These are phyloP conservation scores for Amaranthus hypochondriacus DNA, from an alignment of 148 eudicot species.

Conservation along the genomic window DNA sequence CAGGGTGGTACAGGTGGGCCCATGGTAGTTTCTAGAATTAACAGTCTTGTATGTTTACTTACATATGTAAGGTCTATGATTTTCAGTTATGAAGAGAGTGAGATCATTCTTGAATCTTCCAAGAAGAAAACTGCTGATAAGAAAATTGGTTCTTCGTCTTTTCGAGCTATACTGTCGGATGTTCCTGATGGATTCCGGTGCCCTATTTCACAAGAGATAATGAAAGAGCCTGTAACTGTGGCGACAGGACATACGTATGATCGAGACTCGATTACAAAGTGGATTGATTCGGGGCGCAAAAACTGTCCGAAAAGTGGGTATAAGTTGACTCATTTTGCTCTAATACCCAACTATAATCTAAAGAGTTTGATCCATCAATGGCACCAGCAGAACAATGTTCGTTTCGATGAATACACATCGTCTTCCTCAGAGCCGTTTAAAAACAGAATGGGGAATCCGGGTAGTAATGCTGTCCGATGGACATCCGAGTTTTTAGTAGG, in stretches of 20 bases:
- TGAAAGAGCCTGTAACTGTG: slow-evolving; percentile 60
- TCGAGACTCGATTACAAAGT: slow-evolving; percentile 44
- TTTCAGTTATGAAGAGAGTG: slow-evolving; percentile 23
- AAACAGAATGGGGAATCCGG: slow-evolving; percentile 26
- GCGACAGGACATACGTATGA: slow-evolving; percentile 70
- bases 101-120: slow-evolving; percentile 11
- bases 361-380: slow-evolving; percentile 53
- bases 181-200: slow-evolving; percentile 57
- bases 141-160: slow-evolving; percentile 25
- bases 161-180: slow-evolving; percentile 27
- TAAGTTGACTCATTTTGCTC: slow-evolving; percentile 49
- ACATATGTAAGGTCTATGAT: slow-evolving; percentile 34
- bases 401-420: slow-evolving; percentile 15
- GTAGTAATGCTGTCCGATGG: slow-evolving; percentile 37
- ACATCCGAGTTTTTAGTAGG: slow-evolving; percentile 53
- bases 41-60: slow-evolving; percentile 45
- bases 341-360: slow-evolving; percentile 53
- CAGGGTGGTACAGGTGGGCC: slow-evolving; percentile 72
- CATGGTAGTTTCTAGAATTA: slow-evolving; percentile 44
- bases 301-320: slow-evolving; percentile 65
- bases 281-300: slow-evolving; percentile 58
- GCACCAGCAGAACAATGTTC: slow-evolving; percentile 47
- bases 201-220: slow-evolving; percentile 58
- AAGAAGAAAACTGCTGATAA: slow-evolving; percentile 22
- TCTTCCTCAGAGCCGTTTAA: slow-evolving; percentile 30